Evolutionary conservation across 2,329 filamentous ascomycete genomes (phyloP).

Genomic region (Exophiala sp.): DNA sequence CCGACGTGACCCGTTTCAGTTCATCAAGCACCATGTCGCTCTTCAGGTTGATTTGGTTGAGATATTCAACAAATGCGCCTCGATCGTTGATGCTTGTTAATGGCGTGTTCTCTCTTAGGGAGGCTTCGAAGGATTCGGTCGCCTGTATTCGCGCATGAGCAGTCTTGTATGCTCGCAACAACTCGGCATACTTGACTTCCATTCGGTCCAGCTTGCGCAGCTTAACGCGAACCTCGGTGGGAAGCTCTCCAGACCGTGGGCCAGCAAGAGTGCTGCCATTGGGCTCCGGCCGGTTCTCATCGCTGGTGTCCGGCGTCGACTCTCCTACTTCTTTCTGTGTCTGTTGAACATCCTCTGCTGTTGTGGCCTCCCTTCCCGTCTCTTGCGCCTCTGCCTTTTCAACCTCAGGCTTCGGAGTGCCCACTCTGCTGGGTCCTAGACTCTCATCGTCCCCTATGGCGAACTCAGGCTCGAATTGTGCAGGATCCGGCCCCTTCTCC

Average conservation of each 20-base stretch:
- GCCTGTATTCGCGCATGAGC: constrained; percentile 81
- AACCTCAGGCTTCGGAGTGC: constrained; percentile 54
- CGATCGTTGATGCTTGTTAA: constrained; percentile 85
- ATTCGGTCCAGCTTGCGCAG: constrained; percentile 86
- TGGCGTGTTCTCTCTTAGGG: constrained; percentile 87
- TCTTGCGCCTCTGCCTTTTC: constrained; percentile 29
- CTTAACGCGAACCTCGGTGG: constrained; percentile 70
- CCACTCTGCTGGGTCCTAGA: constrained; percentile 55
- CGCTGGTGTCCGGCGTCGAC: constrained; percentile 27
- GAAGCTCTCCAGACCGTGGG: constrained; percentile 51
- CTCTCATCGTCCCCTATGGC: constrained; percentile 76
- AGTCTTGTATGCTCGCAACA: constrained; percentile 85
- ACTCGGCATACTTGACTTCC: constrained; percentile 81
- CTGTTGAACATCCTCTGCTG: constrained; percentile 27
- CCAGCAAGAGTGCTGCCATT: constrained; percentile 30
- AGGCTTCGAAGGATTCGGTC: constrained; percentile 90
- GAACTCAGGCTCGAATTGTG: constrained; percentile 83
- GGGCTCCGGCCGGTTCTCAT: constrained; percentile 23
- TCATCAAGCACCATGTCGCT: constrained; percentile 93
- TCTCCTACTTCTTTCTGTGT: constrained; percentile 28
- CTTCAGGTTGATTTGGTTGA: constrained; percentile 80
- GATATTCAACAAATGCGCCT: constrained; percentile 78
- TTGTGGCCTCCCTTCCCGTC: constrained; percentile 25
- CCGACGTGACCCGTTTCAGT: constrained; percentile 77
- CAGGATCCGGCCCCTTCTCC: constrained; percentile 70